Conservation (phyloP, 2,329 filamentous ascomycete species). For the Achaetomium macrosporum region DNA sequence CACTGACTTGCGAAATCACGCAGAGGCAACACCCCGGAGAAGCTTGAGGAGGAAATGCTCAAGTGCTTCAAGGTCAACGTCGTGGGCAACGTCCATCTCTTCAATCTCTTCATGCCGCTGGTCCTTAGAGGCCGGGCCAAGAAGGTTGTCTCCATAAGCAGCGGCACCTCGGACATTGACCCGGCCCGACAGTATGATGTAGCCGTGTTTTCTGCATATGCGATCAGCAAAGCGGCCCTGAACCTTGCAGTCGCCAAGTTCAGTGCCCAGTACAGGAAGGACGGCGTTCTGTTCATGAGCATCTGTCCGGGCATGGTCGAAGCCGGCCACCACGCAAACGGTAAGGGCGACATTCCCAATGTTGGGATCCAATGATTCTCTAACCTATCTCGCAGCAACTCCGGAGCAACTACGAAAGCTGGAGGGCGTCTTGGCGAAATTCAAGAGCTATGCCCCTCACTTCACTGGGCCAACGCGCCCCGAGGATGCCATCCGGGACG, state of each 20-base stretch:
- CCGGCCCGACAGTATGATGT: slow-evolving; percentile 35
- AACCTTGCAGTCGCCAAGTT: slow-evolving; percentile 51
- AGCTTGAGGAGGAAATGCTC: slow-evolving; percentile 31
- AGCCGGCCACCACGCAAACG: slow-evolving; percentile 29
- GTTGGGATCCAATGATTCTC: slow-evolving; percentile 41
- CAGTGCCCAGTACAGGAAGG: slow-evolving; percentile 40
- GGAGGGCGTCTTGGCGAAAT: slow-evolving; percentile 22
- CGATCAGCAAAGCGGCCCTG: slow-evolving; percentile 45
- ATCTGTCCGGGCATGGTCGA: slow-evolving; percentile 48
- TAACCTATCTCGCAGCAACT: slow-evolving; percentile 13
- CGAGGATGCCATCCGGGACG: slow-evolving; percentile 28
- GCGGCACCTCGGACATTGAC: slow-evolving; percentile 43
- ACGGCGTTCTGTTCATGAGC: slow-evolving; percentile 48
- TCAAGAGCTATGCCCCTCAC: slow-evolving; percentile 33
- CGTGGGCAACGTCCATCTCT: slow-evolving; percentile 46
- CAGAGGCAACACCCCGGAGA: slow-evolving; percentile 26
- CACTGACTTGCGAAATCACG: not conserved
- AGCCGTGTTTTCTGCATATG: slow-evolving; percentile 32
- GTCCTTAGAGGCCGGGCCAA: slow-evolving; percentile 45
- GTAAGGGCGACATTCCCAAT: slow-evolving; percentile 12
- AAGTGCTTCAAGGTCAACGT: slow-evolving; percentile 42
- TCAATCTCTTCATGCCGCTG: slow-evolving; percentile 48
- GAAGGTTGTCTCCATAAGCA: slow-evolving; percentile 49
- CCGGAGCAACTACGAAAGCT: slow-evolving; percentile 24
- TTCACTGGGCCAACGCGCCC: slow-evolving; percentile 30